Conservation (phyloP, 2,329 filamentous ascomycete species). For the Sarocladium strictum region DNA sequence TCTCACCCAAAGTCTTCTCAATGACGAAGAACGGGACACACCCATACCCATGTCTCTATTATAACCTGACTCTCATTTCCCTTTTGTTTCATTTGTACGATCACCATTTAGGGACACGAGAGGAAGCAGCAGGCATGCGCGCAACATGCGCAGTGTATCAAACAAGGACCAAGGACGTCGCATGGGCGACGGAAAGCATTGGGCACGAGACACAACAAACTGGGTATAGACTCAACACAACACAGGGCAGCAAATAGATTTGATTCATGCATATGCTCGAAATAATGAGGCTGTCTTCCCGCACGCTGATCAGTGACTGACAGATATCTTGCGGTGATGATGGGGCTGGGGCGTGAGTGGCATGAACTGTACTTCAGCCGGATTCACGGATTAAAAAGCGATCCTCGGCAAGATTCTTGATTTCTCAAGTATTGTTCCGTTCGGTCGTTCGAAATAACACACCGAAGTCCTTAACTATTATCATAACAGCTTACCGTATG, state of each 20-base stretch:
- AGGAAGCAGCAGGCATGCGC: not conserved
- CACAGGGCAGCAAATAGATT: conserved; percentile 8
- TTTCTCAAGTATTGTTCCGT: too few species aligned
- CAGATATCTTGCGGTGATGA: too few species aligned
- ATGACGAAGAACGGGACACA: not conserved
- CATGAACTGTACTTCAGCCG: too few species aligned
- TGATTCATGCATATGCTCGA: not conserved
- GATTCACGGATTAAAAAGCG: not conserved
- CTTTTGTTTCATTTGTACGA: conserved; percentile 5
- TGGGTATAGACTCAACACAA: conserved; percentile 8
- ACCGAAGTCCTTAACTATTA: too few species aligned
- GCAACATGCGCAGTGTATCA: conserved; percentile 1
- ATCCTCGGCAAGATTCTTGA: too few species aligned
- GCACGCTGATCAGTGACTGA: too few species aligned
- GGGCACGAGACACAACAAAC: conserved; percentile 6
- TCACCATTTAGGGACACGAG: conserved; percentile 1
- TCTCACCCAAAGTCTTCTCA: not conserved
- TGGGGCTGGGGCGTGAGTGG: too few species aligned
- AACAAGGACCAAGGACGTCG: not conserved
- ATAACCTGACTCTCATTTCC: not conserved
- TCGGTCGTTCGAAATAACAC: too few species aligned
- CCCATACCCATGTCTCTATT: conserved; percentile 1
- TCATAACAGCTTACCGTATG: too few species aligned
- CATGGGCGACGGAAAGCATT: conserved; percentile 1
- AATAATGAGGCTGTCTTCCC: not conserved